These are phyloP conservation scores for Neonectria neomacrospora DNA, from an alignment of 2,329 filamentous ascomycete species.

Conservation along the genomic window DNA sequence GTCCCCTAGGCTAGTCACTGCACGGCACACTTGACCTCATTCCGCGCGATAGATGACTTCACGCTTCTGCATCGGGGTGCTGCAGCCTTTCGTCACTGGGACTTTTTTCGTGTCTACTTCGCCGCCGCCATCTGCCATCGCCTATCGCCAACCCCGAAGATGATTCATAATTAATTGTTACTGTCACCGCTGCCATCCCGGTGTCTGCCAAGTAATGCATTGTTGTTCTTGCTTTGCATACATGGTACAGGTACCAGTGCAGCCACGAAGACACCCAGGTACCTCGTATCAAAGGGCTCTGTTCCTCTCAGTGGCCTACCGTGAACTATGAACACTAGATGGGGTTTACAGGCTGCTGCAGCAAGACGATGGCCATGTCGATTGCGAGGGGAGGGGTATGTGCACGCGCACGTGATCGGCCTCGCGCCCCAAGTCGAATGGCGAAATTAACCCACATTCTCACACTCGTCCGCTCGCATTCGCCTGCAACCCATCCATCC, in stretches of 20 bases:
- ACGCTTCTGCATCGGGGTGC: conserved; percentile 15
- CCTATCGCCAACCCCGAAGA: conserved; percentile 15
- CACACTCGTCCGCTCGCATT: conserved; percentile 10
- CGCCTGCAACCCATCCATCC: conserved; percentile 8
- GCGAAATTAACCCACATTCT: conserved; percentile 24
- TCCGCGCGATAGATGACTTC: conserved; percentile 9
- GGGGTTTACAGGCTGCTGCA: background rate
- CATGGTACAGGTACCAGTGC: background rate
- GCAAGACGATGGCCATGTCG: background rate
- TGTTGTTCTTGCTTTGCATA: conserved; percentile 1
- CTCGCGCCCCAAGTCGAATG: background rate
- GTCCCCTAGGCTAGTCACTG: background rate
- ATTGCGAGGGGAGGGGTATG: background rate
- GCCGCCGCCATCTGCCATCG: conserved; percentile 13
- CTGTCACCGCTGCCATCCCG: conserved; percentile 17
- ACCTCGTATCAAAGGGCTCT: background rate
- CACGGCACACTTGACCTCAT: conserved; percentile 10
- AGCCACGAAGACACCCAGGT: background rate
- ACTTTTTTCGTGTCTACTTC: conserved; percentile 7
- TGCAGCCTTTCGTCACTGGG: conserved; percentile 6
- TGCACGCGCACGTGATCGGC: conserved; percentile 1
- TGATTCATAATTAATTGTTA: conserved; percentile 23
- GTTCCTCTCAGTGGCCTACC: background rate
- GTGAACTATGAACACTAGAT: background rate
- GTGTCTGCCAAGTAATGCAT: conserved; percentile 2